These are phyloP conservation scores for Aspergillus cristatus DNA, from an alignment of 495 filamentous ascomycete genomes.

Conservation along the genomic window DNA sequence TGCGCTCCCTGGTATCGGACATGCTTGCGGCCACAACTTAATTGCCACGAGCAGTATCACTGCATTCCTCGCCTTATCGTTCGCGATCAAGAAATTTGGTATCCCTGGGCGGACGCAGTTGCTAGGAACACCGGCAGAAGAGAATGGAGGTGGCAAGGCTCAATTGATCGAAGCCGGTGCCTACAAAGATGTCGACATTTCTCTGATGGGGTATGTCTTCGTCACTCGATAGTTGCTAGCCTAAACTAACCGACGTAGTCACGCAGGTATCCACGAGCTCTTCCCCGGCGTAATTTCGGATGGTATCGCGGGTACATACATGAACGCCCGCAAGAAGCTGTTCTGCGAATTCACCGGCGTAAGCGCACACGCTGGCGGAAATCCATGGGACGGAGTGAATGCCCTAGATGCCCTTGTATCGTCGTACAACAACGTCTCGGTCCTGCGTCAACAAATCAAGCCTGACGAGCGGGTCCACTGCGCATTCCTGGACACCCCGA, in stretches of 20 bases:
- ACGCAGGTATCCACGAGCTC: constrained; percentile 18
- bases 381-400: constrained; percentile 56
- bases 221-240: neutral
- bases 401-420: constrained; percentile 53
- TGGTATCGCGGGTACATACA: constrained; percentile 25
- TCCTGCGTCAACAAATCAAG: constrained; percentile 55
- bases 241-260: constrained; percentile 12
- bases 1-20: constrained; percentile 50
- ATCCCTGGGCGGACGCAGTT: constrained; percentile 50
- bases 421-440: constrained; percentile 52
- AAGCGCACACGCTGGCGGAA: constrained; percentile 48
- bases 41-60: constrained; percentile 55
- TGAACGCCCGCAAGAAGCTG: constrained; percentile 32
- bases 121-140: constrained; percentile 64
- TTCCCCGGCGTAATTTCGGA: constrained; percentile 17
- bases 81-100: constrained; percentile 33
- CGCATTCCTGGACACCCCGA: constrained; percentile 50
- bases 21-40: constrained; percentile 63
- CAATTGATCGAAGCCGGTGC: constrained; percentile 54
- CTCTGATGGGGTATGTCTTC: constrained; percentile 47
- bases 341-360: constrained; percentile 25
- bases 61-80: constrained; percentile 48
- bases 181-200: constrained; percentile 56
- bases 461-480: constrained; percentile 51
- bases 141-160: constrained; percentile 62